These are phyloP conservation scores for Coniella lustricola DNA, from an alignment of 2,329 filamentous ascomycete genomes.

Conservation along the genomic window DNA sequence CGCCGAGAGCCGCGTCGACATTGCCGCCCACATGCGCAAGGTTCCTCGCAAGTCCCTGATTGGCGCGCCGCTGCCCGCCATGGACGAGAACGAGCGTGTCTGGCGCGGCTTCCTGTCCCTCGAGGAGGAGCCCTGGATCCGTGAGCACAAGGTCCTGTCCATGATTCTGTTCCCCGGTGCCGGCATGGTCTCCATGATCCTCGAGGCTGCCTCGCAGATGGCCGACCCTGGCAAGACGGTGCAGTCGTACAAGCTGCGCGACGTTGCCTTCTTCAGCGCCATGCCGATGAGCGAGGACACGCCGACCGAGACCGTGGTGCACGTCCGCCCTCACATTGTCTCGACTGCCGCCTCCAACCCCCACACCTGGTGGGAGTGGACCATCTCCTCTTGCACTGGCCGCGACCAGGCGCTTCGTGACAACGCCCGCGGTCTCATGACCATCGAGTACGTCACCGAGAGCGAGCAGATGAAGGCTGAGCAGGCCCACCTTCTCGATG, in stretches of 20 bases:
- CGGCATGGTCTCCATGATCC: slow-evolving; percentile 13
- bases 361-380: slow-evolving; percentile 13
- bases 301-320: slow-evolving; percentile 10
- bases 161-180: slow-evolving; percentile 14
- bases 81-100: slow-evolving; percentile 12
- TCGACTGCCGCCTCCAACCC: slow-evolving; percentile 6
- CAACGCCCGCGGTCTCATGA: slow-evolving; percentile 12
- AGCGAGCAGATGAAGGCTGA: slow-evolving; percentile 12
- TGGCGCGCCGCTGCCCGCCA: slow-evolving; percentile 10
- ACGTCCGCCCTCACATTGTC: slow-evolving; percentile 10
- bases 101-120: slow-evolving; percentile 15
- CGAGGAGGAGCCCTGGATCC: slow-evolving; percentile 14
- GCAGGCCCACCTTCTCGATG: slow-evolving; percentile 4
- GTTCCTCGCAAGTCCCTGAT: slow-evolving; percentile 11
- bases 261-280: slow-evolving; percentile 11
- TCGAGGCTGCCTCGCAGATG: slow-evolving; percentile 10
- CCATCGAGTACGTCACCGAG: slow-evolving; percentile 11
- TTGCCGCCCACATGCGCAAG: slow-evolving; percentile 33
- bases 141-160: slow-evolving; percentile 13
- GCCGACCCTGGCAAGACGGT: slow-evolving; percentile 19
- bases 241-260: slow-evolving; percentile 6
- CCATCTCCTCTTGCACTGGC: slow-evolving; percentile 11
- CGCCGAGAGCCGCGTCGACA: slow-evolving; percentile 14
- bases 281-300: slow-evolving; percentile 12
- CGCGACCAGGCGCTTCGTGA: slow-evolving; percentile 10